Evolutionary conservation across 2,329 filamentous ascomycete species (phyloP).

Genomic region (Xylariaceae sp.): DNA sequence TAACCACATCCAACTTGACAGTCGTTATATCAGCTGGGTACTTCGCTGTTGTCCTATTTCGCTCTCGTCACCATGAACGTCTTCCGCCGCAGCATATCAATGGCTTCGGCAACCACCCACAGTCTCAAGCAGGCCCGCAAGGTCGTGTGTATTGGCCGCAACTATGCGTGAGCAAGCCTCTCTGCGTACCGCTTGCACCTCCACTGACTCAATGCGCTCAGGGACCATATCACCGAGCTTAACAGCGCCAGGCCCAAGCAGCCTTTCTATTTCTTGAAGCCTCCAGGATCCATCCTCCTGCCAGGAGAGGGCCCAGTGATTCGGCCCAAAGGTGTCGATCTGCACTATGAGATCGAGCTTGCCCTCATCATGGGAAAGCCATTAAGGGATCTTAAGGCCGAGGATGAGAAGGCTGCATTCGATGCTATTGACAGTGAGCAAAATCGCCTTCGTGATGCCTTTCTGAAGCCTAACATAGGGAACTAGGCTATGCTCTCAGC

Average conservation of each 20-base stretch:
- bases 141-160: conserved; percentile 90
- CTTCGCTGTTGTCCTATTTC: neutral
- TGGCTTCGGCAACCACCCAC: conserved; percentile 38
- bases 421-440: conserved; percentile 74
- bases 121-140: conserved; percentile 60
- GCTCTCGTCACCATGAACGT: conserved; percentile 30
- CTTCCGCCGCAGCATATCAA: conserved; percentile 37
- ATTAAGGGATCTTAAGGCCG: conserved; percentile 69
- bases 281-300: conserved; percentile 78
- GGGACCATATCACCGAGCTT: conserved; percentile 90
- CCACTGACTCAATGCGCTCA: conserved; percentile 35
- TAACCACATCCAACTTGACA: neutral
- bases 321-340: conserved; percentile 74
- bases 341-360: conserved; percentile 95
- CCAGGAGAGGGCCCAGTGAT: conserved; percentile 77
- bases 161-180: conserved; percentile 79
- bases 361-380: conserved; percentile 83
- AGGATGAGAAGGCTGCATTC: conserved; percentile 73
- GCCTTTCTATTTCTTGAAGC: conserved; percentile 99
- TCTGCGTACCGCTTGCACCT: neutral
- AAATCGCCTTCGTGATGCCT: neutral
- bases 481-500: conserved; percentile 75
- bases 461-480: conserved; percentile 6
- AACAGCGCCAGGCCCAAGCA: conserved; percentile 85
- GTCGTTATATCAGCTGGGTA: neutral